phyloP scores from a whole-genome alignment of 495 filamentous ascomycete species.

The Hypomontagnella submonticulosa region DNA sequence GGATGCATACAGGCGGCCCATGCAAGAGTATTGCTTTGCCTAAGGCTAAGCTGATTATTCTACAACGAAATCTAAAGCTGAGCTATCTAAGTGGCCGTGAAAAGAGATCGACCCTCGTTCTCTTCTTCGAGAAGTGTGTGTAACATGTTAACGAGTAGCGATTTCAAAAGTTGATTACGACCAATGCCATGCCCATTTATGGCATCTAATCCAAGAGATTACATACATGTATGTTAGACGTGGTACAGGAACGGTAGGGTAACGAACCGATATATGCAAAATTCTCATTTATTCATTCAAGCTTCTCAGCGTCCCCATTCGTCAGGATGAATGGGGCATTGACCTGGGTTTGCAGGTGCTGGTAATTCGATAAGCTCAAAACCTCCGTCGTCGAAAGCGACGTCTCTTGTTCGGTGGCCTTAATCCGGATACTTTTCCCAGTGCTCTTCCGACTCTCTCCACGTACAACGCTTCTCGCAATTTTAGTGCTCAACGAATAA shows the following conservation, averaged over 20 bases:
- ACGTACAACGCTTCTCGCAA: conserved; percentile 8
- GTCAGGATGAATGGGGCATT: conserved; percentile 11
- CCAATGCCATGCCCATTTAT: too few species aligned
- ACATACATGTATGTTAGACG: too few species aligned
- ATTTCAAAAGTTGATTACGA: too few species aligned
- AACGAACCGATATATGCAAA: background rate
- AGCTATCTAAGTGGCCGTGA: too few species aligned
- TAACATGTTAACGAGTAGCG: too few species aligned
- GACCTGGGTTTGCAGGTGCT: conserved; percentile 6
- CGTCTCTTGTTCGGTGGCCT: conserved; percentile 1
- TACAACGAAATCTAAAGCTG: background rate
- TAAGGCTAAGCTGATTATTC: too few species aligned
- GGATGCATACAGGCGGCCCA: too few species aligned
- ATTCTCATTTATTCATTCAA: too few species aligned
- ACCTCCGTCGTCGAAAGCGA: background rate
- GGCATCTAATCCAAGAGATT: too few species aligned
- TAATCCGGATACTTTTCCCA: background rate
- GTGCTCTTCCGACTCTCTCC: background rate
- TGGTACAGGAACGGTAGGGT: background rate
- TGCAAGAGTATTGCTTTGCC: background rate
- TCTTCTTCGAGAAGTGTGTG: too few species aligned
- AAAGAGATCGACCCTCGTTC: too few species aligned
- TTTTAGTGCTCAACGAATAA: conserved; percentile 3
- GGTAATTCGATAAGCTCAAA: background rate
- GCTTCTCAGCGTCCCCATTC: conserved; percentile 14